Base-by-base conservation (phyloP, 2,329 filamentous ascomycete species). In the Penicillium sp. region DNA sequence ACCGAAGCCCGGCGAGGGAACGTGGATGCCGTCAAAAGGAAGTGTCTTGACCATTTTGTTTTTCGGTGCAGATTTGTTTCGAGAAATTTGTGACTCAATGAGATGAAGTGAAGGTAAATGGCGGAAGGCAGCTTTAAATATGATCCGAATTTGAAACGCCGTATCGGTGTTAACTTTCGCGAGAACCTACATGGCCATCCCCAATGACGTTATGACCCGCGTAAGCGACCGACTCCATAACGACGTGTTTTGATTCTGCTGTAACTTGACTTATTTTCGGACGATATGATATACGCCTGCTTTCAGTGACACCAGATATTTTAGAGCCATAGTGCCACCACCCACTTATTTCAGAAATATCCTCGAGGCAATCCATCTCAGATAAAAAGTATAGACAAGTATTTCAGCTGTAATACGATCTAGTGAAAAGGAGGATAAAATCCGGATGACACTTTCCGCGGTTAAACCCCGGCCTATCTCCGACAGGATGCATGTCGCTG, bases 1-100 rank as follows among this genome's bases (percentile, higher is more conserved):
- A 18, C 78, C 77, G 50, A 80, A 79, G 46, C 76, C 77, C 1
- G 76, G 76, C 5, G 58, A 56, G 3, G 73, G 68, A 14, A 78
- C 73, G 33, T 74, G 53, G 28, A 71, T 63, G 46, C 71, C 60
- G 20, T 57, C 62, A 44, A 78, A 77, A 2, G 68, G 67, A 42
- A 77, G 58, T 53, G 73, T 72, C 46, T 74, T 70, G 53, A 73
- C 73, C 74, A 77, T 71, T 11, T 54, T 63, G 14, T 9, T 2
- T 7, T 4, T 18, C 10, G 10, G 10, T 13, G 28, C 3, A 30
- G 28, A 30, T 11, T 11, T 11, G 11, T 2, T 30, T 30, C 28
- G 4, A 30, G 9, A 14, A 13, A 30, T 11, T 10, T 2, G 28
- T 30, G 28, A 30, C 2, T 30, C 10, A 2, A 4, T 11, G 10